phyloP scores from a whole-genome alignment of 345 rosid species.

The Isatis tinctoria region DNA sequence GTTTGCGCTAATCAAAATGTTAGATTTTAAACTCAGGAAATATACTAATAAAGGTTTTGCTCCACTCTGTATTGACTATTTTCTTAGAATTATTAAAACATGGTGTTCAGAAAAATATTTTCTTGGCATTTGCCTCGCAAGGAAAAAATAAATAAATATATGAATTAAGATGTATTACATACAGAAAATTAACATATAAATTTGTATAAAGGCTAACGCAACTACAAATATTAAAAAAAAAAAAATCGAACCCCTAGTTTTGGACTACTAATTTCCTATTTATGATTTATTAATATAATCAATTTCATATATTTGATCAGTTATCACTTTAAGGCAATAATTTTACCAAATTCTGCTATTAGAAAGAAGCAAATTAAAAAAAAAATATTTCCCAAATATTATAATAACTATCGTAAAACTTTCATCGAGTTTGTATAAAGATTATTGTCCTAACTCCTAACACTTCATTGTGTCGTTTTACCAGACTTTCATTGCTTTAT shows the following conservation, averaged over 20 bases:
- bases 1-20: neutral
- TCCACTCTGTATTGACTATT: neutral
- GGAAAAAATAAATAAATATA: neutral
- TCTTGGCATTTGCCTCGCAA: neutral
- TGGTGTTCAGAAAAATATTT: neutral
- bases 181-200: neutral
- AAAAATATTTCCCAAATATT: neutral
- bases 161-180: neutral
- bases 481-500: neutral
- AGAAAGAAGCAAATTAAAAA: neutral
- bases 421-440: neutral
- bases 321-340: neutral
- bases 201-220: neutral
- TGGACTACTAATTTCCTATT: no score
- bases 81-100: neutral
- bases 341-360: neutral
- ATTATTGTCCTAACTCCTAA: neutral
- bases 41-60: neutral
- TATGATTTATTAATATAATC: neutral
- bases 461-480: neutral
- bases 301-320: neutral
- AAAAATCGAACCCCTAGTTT: neutral
- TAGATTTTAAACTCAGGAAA: neutral
- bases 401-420: neutral
- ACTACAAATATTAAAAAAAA: no score